Percentiles rank a stretch among this genome's conserved stretches.
Evolutionary conservation across 1,139 yeast genomes (phyloP).

Genomic region (Ogataea hybrid): DNA sequence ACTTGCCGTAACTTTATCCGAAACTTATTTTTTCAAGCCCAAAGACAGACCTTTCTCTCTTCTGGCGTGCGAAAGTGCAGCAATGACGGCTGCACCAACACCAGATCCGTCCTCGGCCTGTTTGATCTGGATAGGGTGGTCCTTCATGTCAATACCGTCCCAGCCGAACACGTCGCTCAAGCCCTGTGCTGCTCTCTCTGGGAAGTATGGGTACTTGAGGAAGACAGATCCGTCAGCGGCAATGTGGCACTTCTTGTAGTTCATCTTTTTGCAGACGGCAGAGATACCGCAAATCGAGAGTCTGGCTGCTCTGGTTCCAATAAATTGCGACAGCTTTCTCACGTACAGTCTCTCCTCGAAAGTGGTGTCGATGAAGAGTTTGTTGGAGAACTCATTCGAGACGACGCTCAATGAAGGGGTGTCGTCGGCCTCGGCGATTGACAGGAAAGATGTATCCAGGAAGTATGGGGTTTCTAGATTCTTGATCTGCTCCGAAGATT

Average conservation of each 20-base stretch:
- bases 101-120: constrained; percentile 99
- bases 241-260: constrained; percentile 73
- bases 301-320: constrained; percentile 94
- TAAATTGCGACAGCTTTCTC: constrained; percentile 79
- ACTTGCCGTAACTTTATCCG: constrained; percentile 3
- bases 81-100: constrained; percentile 98
- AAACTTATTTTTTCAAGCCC: constrained; percentile 43
- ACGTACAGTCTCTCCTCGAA: constrained; percentile 80
- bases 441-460: constrained; percentile 88
- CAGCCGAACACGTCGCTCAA: constrained; percentile 90
- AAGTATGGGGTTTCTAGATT: constrained; percentile 61
- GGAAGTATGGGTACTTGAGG: constrained; percentile 91
- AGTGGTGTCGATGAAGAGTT: constrained; percentile 66
- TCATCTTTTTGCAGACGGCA: constrained; percentile 91
- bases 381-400: constrained; percentile 59
- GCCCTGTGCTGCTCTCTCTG: constrained; percentile 88
- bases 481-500: constrained; percentile 35
- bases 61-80: constrained; percentile 87
- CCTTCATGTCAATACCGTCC: constrained; percentile 44
- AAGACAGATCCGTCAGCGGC: constrained; percentile 99
- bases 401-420: constrained; percentile 83
- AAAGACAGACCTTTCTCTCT: constrained; percentile 69
- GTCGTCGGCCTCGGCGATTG: constrained; percentile 87
- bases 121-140: constrained; percentile 80
- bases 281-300: constrained; percentile 96